phyloP scores from a whole-genome alignment of 2,329 filamentous ascomycete genomes.

The Sphaerostilbella broomeana region DNA sequence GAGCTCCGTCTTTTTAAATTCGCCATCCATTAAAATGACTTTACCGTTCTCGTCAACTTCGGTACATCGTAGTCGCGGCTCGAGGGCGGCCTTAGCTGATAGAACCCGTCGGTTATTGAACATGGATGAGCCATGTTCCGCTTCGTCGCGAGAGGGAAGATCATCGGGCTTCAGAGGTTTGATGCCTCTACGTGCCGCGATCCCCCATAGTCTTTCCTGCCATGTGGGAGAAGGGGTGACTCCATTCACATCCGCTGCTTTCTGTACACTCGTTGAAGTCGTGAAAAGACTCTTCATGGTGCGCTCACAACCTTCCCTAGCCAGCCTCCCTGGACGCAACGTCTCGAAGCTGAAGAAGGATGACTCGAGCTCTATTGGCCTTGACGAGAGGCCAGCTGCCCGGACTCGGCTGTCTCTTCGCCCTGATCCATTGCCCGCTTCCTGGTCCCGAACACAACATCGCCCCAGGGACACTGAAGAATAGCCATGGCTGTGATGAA shows the following conservation, averaged over 20 bases:
- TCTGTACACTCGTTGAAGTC: constrained; percentile 16
- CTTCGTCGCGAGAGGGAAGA: constrained; percentile 52
- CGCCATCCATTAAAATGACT: constrained; percentile 85
- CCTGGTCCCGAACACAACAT: background rate
- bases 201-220: constrained; percentile 45
- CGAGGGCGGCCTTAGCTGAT: constrained; percentile 70
- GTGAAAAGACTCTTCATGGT: constrained; percentile 24
- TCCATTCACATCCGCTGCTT: constrained; percentile 17
- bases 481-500: constrained; percentile 32
- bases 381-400: background rate
- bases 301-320: constrained; percentile 9
- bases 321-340: constrained; percentile 15
- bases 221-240: constrained; percentile 30
- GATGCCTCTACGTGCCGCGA: constrained; percentile 29
- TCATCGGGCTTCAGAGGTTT: constrained; percentile 49
- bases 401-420: constrained; percentile 4
- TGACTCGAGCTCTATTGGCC: constrained; percentile 21
- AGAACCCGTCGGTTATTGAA: constrained; percentile 65
- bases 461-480: background rate
- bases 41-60: constrained; percentile 91
- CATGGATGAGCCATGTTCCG: constrained; percentile 48
- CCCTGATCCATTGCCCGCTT: background rate
- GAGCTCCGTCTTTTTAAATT: constrained; percentile 95
- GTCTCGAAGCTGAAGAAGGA: constrained; percentile 24
- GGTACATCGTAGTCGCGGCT: constrained; percentile 83